Base-by-base conservation (phyloP, 75 land plant genomes). In the Gnetum montanum region DNA sequence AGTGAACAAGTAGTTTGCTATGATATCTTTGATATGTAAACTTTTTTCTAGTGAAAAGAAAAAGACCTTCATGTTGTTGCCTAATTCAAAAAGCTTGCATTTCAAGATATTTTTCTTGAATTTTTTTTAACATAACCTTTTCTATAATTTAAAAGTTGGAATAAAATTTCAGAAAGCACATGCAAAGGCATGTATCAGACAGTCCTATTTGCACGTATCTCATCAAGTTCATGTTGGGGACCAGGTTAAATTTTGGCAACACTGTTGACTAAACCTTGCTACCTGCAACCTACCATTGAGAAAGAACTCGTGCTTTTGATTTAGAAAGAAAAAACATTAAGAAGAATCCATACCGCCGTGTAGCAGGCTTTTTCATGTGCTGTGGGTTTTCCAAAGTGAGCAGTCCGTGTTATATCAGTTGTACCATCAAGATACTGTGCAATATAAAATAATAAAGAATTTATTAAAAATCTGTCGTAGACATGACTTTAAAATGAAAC, bases 371-470 rank as follows among this genome's bases (percentile, higher is more conserved):
- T 95, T 50, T 90, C 97, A 80, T 95, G 99, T 15, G 77, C 64
- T 41, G 99, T 73, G 26, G 99, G 99, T 54, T 76, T 81, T 52
- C 99, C 99, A 71, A 95, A 95, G 69, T 95, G 99, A 58, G 86
- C 85, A 30, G 99, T 90, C 48, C 99, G 54, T 19, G 99, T 95
- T 36, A 95, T 81, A 68, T 95, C 99, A 43, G 99, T 95, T 50
- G 99, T 95, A 37, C 99, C 99, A 81, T 95, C 99, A 64, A 68
- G 65, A 70, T 95, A 95, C 99, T 95, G n/a, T 46, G 57, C 80
- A 48, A 55, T 18, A 1, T 20, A 31, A 20, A 34, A 7, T 8
- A 26, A 57, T 4, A 6, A 11, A 50, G 34, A 3, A 26, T 2
- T 36, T 6, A 51, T 15, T 46, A n/a, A 8, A 41, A 16, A 54